Conservation (phyloP, 768 basidiomycete species). For the Glaciozyma martinii region DNA sequence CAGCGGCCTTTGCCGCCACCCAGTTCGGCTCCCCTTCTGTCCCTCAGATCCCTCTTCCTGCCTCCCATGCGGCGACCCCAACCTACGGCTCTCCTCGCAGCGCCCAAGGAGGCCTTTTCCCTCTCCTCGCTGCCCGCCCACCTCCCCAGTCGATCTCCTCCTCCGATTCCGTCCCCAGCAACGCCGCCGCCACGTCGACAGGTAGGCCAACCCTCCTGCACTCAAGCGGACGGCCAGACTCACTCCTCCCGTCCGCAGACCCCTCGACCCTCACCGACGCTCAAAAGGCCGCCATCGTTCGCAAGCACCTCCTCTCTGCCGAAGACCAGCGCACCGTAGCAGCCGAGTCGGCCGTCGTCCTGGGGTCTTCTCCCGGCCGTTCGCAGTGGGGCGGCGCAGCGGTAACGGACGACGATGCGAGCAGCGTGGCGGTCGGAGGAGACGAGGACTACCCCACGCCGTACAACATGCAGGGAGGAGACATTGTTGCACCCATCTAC, state of each 20-base stretch:
- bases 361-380: background rate
- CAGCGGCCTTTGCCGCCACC: no score
- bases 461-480: slow-evolving; percentile 29
- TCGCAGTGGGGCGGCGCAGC: background rate
- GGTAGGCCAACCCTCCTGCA: background rate
- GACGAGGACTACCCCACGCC: slow-evolving; percentile 25
- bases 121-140: background rate
- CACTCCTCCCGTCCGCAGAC: background rate
- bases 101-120: background rate
- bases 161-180: no score
- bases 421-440: background rate
- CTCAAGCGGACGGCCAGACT: background rate
- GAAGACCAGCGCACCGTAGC: slow-evolving; percentile 47
- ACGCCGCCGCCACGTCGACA: background rate
- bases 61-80: background rate
- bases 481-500: slow-evolving; percentile 24
- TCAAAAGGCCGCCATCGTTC: slow-evolving; percentile 71
- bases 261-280: slow-evolving; percentile 51
- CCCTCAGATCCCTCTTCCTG: background rate
- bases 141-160: background rate
- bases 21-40: background rate
- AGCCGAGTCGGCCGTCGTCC: slow-evolving; percentile 20
- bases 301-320: slow-evolving; percentile 68
- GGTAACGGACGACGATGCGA: background rate
- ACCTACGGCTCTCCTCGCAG: background rate